Evolutionary conservation across 345 rosid genomes (phyloP).

Genomic region (Populus alba): DNA sequence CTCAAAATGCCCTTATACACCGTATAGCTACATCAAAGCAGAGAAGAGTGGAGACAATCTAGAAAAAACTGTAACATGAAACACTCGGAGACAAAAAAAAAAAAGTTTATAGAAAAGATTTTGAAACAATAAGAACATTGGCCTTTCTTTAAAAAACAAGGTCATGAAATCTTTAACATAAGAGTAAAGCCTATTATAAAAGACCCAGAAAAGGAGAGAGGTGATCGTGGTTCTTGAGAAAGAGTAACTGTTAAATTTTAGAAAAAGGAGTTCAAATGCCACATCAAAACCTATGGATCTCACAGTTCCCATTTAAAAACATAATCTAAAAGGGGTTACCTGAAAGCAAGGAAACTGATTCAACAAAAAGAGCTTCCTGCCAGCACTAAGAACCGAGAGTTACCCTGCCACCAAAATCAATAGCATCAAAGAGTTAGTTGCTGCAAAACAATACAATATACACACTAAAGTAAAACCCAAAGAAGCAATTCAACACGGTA

Average conservation of each 20-base stretch:
- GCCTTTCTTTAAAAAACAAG: neutral
- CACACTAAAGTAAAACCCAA: neutral
- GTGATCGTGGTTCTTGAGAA: neutral
- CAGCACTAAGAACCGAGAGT: constrained; percentile 4
- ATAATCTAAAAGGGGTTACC: constrained; percentile 26
- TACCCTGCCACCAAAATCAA: constrained; percentile 19
- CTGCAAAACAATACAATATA: neutral
- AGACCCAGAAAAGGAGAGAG: neutral
- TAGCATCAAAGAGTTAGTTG: neutral
- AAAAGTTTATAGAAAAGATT: neutral
- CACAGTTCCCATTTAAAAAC: constrained; percentile 7
- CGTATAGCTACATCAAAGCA: neutral
- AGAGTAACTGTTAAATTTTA: neutral
- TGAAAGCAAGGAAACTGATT: constrained; percentile 18
- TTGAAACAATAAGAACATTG: neutral
- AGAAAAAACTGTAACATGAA: neutral
- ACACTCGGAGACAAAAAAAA: neutral
- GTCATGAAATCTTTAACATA: neutral
- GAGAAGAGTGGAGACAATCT: neutral
- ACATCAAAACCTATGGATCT: constrained; percentile 22
- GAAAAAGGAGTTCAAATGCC: neutral
- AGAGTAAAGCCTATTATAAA: neutral
- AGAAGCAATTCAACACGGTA: constrained; percentile 9
- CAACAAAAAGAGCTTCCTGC: constrained; percentile 15
- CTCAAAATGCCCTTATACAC: neutral